Percentiles rank a stretch among this genome's conserved stretches.
These are phyloP conservation scores for Madurella mycetomatis DNA, from an alignment of 2,329 filamentous ascomycete genomes.

Conservation along the genomic window DNA sequence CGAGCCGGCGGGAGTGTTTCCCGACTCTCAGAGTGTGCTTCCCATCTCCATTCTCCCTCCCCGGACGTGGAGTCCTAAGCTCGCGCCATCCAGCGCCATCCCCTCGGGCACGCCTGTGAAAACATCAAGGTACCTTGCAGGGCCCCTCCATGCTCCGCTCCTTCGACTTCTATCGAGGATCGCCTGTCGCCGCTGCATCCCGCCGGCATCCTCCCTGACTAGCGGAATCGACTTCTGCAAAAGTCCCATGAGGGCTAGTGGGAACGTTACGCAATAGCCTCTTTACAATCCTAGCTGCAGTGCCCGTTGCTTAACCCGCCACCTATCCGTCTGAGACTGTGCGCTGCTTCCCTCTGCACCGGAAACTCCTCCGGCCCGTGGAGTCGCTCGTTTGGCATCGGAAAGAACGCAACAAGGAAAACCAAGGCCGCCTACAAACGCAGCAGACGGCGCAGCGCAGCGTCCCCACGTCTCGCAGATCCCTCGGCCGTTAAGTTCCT, in stretches of 20 bases:
- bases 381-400: slow-evolving; percentile 7
- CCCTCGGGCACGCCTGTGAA: neutral
- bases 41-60: neutral
- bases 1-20: slow-evolving; percentile 1
- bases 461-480: slow-evolving; percentile 3
- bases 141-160: slow-evolving; percentile 5
- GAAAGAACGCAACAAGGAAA: neutral
- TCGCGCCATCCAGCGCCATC: slow-evolving; percentile 7
- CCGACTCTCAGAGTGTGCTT: neutral
- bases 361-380: neutral
- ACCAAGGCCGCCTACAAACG: neutral
- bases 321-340: neutral
- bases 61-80: neutral
- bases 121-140: slow-evolving; percentile 3
- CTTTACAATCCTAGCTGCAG: neutral
- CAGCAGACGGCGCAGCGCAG: neutral
- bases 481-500: neutral
- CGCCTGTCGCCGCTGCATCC: slow-evolving; percentile 15
- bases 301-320: neutral
- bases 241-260: too few species aligned
- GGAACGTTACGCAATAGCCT: too few species aligned
- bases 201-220: slow-evolving; percentile 11
- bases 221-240: too few species aligned
- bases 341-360: neutral
- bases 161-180: slow-evolving; percentile 8